A percentile compares a stretch with the other conserved stretches of the same genome.
Conservation (phyloP, 768 basidiomycete species). For the Tulasnella sp. region DNA sequence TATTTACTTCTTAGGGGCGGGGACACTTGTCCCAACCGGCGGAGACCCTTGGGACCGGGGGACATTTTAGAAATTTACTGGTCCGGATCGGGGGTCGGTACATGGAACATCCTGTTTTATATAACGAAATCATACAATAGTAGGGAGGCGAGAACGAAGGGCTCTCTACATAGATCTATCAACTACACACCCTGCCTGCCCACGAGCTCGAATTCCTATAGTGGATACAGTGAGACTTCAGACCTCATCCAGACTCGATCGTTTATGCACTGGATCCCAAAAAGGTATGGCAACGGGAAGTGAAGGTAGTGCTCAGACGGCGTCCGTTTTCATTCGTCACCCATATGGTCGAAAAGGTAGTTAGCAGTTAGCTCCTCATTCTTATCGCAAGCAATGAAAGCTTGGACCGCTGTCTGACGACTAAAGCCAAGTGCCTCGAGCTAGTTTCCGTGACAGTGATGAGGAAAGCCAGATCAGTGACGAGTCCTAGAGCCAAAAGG, state of each 20-base stretch:
- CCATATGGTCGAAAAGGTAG: slow-evolving; percentile 71
- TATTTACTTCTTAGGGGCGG: neutral
- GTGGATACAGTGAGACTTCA: neutral
- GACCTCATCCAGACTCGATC: neutral
- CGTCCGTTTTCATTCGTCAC: slow-evolving; percentile 25
- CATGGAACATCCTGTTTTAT: neutral
- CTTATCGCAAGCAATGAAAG: slow-evolving; percentile 91
- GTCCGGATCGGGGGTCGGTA: neutral
- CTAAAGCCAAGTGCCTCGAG: slow-evolving; percentile 83
- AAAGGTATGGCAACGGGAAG: neutral
- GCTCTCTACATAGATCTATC: neutral
- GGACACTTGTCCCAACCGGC: neutral
- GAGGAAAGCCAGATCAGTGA: neutral
- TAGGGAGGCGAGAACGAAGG: no score
- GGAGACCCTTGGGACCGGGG: neutral
- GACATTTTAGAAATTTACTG: neutral
- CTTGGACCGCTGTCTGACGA: slow-evolving; percentile 72
- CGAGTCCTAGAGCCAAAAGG: neutral
- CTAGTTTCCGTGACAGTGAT: slow-evolving; percentile 34
- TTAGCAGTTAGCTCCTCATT: slow-evolving; percentile 96
- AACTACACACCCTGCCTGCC: neutral
- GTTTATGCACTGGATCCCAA: neutral
- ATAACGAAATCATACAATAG: neutral
- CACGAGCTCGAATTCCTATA: neutral
- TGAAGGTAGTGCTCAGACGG: neutral